A percentile compares a stretch with the other conserved stretches of the same genome.
These are phyloP conservation scores for Yamadazyma epiphylla DNA, from an alignment of 1,139 yeast genomes.

Conservation along the genomic window DNA sequence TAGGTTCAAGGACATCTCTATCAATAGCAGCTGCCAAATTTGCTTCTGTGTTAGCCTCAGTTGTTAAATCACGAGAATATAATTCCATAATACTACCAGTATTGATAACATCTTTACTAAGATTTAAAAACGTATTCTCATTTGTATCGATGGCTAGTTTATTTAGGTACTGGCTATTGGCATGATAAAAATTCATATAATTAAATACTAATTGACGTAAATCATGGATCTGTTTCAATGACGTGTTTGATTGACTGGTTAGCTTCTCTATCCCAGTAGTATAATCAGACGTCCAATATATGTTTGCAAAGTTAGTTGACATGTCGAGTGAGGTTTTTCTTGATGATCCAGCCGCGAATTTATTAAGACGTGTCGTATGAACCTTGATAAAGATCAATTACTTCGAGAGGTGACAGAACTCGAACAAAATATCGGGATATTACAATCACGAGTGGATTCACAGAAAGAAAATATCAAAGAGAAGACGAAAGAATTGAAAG, in stretches of 20 bases:
- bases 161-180: constrained; percentile 33
- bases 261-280: constrained; percentile 32
- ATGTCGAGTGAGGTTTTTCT: too few species aligned
- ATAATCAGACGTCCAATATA: constrained; percentile 45
- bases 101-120: neutral
- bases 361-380: neutral
- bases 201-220: constrained; percentile 36
- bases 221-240: constrained; percentile 41
- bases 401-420: neutral
- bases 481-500: constrained; percentile 1
- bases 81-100: constrained; percentile 10
- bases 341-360: too few species aligned
- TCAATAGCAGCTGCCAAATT: constrained; percentile 35
- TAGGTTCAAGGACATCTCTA: constrained; percentile 29
- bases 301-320: constrained; percentile 5
- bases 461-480: constrained; percentile 3
- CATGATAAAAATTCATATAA: constrained; percentile 35
- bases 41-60: constrained; percentile 23
- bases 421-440: neutral
- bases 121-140: neutral
- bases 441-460: neutral
- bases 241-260: constrained; percentile 26
- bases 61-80: constrained; percentile 14
- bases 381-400: neutral
- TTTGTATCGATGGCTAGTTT: constrained; percentile 7